A percentile compares a stretch with the other conserved stretches of the same genome.
phyloP scores from a whole-genome alignment of 768 basidiomycete genomes.

The Mycena maculata region DNA sequence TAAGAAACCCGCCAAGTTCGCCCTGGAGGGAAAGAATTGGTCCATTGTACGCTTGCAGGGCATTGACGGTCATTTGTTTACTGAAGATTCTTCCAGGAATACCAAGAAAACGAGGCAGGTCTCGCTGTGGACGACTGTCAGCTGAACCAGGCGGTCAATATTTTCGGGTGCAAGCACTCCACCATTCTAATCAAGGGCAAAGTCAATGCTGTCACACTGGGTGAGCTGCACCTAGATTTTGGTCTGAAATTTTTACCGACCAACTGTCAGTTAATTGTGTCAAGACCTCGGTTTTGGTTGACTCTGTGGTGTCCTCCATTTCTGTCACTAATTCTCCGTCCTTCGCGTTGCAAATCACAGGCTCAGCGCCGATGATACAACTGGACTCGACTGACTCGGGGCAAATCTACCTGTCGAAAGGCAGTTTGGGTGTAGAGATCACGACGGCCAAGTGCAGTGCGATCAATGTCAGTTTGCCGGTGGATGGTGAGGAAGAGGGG shows the following conservation, averaged over 20 bases:
- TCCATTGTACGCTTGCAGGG: constrained; percentile 68
- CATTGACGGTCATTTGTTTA: neutral
- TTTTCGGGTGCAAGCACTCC: constrained; percentile 91
- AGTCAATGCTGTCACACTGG: constrained; percentile 91
- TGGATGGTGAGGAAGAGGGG: constrained; percentile 91
- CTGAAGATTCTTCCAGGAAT: constrained; percentile 69
- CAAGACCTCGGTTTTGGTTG: constrained; percentile 89
- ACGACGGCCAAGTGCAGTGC: constrained; percentile 94
- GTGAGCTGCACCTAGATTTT: constrained; percentile 56
- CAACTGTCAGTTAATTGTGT: constrained; percentile 78
- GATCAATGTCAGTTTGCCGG: constrained; percentile 91
- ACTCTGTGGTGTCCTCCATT: constrained; percentile 92
- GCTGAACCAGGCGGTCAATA: constrained; percentile 85
- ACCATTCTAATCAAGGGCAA: constrained; percentile 91
- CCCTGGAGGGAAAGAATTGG: constrained; percentile 95
- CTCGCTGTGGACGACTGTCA: constrained; percentile 82
- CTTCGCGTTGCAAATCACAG: constrained; percentile 92
- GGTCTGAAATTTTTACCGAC: neutral
- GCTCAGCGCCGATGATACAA: constrained; percentile 90
- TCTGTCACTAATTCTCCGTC: constrained; percentile 92
- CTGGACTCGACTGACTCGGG: constrained; percentile 96
- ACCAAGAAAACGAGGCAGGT: constrained; percentile 83
- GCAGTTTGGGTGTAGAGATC: constrained; percentile 82
- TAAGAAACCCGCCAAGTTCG: constrained; percentile 93
- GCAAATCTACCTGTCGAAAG: constrained; percentile 91